Base-by-base conservation (phyloP, 225 moss, liverwort and hornwort genomes). In the Sphagnum tenellum region DNA sequence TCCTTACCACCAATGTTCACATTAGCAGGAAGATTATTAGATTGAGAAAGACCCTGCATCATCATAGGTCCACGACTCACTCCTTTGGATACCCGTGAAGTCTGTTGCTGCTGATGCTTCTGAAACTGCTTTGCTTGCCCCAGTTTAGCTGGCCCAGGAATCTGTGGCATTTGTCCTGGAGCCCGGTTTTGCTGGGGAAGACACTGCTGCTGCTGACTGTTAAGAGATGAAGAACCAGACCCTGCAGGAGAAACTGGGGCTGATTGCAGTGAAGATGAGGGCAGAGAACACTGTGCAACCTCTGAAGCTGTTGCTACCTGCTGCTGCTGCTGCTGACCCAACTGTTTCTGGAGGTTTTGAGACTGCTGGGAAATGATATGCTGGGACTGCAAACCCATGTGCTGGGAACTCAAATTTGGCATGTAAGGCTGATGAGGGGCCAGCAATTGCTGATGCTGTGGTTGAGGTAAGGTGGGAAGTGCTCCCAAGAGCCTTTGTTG, bases 361-460 rank as follows among this genome's bases (percentile, higher is more conserved):
- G 55, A 47, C 48, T 72, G 69, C 61, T 76, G 83, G 55, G 74
- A 55, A n/a, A 83, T 13, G 47, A 74, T 56, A 12, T 79, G 76
- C 11, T 76, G 59, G 62, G 73, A 73, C 13, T 72, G 62, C 60
- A 74, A 68, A n/a, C 66, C 51, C 54, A 73, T 46, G 4, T 64
- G 79, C 61, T 70, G 64, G 12, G 74, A 45, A 50, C 71, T 72
- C 77, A 74, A 56, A 61, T 83, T 76, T 29, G 74, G 79, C 9
- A 62, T 14, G 70, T 65, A 72, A 55, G 76, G 63, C 52, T 29
- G 67, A 5, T 69, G 49, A 63, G 75, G 77, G 29, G 67, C 60
- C 47, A 53, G 29, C 29, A 29, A 9, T 9, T 52, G 52, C 1
- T 6, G 52, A 5, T 52, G 52, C 7, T 52, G 29, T 29, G 29